Evolutionary conservation across 1,284 basidiomycete genomes (phyloP).

Genomic region (Cystobasidium pallidum): DNA sequence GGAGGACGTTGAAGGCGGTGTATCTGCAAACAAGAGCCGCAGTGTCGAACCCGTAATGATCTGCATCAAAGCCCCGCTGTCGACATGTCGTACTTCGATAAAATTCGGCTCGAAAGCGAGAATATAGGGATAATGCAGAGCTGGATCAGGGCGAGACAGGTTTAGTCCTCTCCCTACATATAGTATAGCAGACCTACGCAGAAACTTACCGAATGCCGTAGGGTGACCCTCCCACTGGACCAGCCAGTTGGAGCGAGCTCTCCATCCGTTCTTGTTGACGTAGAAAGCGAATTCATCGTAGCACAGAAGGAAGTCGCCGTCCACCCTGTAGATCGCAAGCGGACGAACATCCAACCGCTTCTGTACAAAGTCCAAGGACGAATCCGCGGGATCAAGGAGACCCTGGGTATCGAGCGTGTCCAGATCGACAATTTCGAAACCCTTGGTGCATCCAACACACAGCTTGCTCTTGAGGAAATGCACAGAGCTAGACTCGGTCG

Average conservation of each 20-base stretch:
- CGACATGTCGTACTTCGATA: slow-evolving; percentile 94
- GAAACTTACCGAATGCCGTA: slow-evolving; percentile 79
- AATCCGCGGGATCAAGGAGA: slow-evolving; percentile 88
- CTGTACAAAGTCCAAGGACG: slow-evolving; percentile 89
- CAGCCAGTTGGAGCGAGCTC: slow-evolving; percentile 88
- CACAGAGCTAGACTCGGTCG: slow-evolving; percentile 92
- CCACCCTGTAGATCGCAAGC: slow-evolving; percentile 95
- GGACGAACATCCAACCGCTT: slow-evolving; percentile 86
- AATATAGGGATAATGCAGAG: slow-evolving; percentile 94
- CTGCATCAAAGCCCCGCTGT: slow-evolving; percentile 88
- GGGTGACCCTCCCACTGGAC: slow-evolving; percentile 96
- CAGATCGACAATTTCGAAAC: slow-evolving; percentile 99
- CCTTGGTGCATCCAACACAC: slow-evolving; percentile 95
- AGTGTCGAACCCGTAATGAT: slow-evolving; percentile 80
- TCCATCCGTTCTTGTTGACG: slow-evolving; percentile 78
- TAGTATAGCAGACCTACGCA: not conserved
- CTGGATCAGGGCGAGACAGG: slow-evolving; percentile 59
- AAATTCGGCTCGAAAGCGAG: slow-evolving; percentile 96
- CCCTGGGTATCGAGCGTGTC: slow-evolving; percentile 97
- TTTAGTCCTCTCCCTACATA: not conserved
- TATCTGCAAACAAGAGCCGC: slow-evolving; percentile 88
- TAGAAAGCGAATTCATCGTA: slow-evolving; percentile 66
- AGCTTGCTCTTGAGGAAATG: slow-evolving; percentile 98
- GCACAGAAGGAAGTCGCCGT: slow-evolving; percentile 94
- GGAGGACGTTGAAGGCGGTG: slow-evolving; percentile 71